These are phyloP conservation scores for Clavispora asparagi DNA, from an alignment of 805 yeast genomes.

Conservation along the genomic window DNA sequence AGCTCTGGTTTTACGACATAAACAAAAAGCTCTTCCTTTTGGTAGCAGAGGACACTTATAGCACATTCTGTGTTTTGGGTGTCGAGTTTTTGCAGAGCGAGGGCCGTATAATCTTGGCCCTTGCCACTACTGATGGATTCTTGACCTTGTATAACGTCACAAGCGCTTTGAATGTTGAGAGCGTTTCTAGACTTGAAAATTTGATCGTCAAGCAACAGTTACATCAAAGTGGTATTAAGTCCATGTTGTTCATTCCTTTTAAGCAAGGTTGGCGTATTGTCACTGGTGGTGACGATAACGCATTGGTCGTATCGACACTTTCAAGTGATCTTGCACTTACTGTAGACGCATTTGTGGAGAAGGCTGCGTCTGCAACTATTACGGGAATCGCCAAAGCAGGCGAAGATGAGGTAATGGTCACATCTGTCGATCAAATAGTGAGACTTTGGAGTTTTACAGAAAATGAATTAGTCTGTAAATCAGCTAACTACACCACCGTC, in stretches of 20 bases:
- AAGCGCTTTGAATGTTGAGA: conserved; percentile 1
- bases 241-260: conserved; percentile 34
- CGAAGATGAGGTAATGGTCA: conserved; percentile 38
- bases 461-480: conserved; percentile 19
- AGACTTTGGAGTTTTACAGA: conserved; percentile 53
- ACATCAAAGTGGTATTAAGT: conserved; percentile 85
- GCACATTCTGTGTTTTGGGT: conserved; percentile 73
- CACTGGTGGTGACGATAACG: conserved; percentile 95
- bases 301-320: conserved; percentile 34
- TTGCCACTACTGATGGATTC: conserved; percentile 82
- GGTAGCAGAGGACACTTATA: conserved; percentile 48
- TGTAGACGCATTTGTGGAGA: conserved; percentile 30
- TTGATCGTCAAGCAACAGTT: conserved; percentile 42
- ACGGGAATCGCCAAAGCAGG: conserved; percentile 49
- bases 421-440: conserved; percentile 81
- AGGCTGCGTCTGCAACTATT: conserved; percentile 84
- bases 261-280: conserved; percentile 30
- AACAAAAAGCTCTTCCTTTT: conserved; percentile 33
- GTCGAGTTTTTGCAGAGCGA: conserved; percentile 39
- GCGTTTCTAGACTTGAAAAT: conserved; percentile 14
- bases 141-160: conserved; percentile 57
- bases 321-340: conserved; percentile 16
- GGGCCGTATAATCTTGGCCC: conserved; percentile 34
- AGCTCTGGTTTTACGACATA: conserved; percentile 52
- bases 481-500: conserved; percentile 63